A percentile compares a stretch with the other conserved stretches of the same genome.
These are phyloP conservation scores for Stephania cephalantha DNA, from an alignment of 164 flowering plant genomes.

Conservation along the genomic window DNA sequence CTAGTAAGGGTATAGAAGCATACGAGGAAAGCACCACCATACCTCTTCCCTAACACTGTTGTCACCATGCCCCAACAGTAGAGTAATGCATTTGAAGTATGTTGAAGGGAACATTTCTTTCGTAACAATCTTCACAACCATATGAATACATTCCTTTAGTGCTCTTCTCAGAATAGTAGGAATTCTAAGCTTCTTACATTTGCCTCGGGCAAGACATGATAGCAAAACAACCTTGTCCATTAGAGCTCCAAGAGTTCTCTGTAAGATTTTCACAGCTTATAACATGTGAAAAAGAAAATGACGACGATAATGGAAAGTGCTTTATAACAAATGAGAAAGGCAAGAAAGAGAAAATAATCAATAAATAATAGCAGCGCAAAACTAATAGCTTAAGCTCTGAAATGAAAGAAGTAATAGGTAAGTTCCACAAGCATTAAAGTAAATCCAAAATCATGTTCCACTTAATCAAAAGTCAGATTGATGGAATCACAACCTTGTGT, in stretches of 20 bases:
- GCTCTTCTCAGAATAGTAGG: constrained; percentile 37
- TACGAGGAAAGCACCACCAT: neutral
- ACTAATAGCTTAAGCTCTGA: neutral
- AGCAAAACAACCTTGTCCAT: constrained; percentile 58
- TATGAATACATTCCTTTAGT: constrained; percentile 38
- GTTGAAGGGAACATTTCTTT: constrained; percentile 51
- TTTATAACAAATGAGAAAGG: neutral
- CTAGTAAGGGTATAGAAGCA: neutral
- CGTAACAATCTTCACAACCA: constrained; percentile 40
- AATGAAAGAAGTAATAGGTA: neutral
- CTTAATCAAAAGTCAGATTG: too few species aligned
- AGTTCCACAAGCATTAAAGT: too few species aligned
- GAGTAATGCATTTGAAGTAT: constrained; percentile 45
- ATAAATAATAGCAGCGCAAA: neutral
- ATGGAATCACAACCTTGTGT: too few species aligned
- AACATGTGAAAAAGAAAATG: neutral
- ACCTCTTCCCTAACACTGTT: constrained; percentile 62
- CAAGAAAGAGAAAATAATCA: neutral
- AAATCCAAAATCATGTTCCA: too few species aligned
- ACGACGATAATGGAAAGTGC: neutral
- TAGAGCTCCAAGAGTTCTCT: constrained; percentile 54
- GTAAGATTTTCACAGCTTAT: constrained; percentile 17
- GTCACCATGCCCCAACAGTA: constrained; percentile 45
- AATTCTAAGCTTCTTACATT: constrained; percentile 30
- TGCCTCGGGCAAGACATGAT: constrained; percentile 33